Percentiles rank a stretch among this genome's conserved stretches.
Evolutionary conservation across 2,329 filamentous ascomycete genomes (phyloP).

Genomic region (Trichoderma sp.): DNA sequence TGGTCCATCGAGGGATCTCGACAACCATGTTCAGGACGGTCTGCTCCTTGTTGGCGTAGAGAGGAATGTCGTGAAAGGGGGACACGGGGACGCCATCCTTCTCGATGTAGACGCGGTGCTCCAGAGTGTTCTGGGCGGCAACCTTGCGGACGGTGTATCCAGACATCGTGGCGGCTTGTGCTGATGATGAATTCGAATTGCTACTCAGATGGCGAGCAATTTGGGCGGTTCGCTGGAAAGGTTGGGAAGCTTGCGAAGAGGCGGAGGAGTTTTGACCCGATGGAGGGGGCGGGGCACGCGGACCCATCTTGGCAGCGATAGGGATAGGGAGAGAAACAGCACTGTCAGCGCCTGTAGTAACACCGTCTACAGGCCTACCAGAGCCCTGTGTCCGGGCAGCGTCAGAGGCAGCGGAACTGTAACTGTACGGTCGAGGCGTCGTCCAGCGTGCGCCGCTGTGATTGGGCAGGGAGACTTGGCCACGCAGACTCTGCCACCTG

Average conservation of each 20-base stretch:
- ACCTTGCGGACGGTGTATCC: conserved; percentile 83
- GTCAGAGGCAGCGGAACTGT: not conserved
- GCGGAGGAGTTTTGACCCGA: conserved; percentile 35
- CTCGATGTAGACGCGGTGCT: conserved; percentile 97
- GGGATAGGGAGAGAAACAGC: not conserved
- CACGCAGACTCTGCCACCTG: conserved; percentile 29
- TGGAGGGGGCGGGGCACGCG: conserved; percentile 48
- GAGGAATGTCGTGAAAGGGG: conserved; percentile 97
- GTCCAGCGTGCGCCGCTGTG: conserved; percentile 16
- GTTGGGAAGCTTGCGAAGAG: conserved; percentile 44
- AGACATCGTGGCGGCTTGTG: conserved; percentile 53
- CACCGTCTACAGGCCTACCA: not conserved
- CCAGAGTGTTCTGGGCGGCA: conserved; percentile 86
- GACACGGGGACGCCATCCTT: conserved; percentile 94
- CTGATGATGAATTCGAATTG: conserved; percentile 31
- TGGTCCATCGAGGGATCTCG: conserved; percentile 99
- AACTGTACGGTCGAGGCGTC: not conserved
- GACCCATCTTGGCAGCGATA: conserved; percentile 34
- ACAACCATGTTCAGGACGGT: conserved; percentile 98
- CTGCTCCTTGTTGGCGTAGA: conserved; percentile 96
- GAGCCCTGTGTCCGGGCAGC: not conserved
- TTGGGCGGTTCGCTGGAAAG: conserved; percentile 56
- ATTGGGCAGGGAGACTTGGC: conserved; percentile 28
- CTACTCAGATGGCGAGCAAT: conserved; percentile 57
- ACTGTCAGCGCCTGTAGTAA: conserved; percentile 14